phyloP scores from a whole-genome alignment of 2,329 filamentous ascomycete genomes.

The Xylaria sp. region DNA sequence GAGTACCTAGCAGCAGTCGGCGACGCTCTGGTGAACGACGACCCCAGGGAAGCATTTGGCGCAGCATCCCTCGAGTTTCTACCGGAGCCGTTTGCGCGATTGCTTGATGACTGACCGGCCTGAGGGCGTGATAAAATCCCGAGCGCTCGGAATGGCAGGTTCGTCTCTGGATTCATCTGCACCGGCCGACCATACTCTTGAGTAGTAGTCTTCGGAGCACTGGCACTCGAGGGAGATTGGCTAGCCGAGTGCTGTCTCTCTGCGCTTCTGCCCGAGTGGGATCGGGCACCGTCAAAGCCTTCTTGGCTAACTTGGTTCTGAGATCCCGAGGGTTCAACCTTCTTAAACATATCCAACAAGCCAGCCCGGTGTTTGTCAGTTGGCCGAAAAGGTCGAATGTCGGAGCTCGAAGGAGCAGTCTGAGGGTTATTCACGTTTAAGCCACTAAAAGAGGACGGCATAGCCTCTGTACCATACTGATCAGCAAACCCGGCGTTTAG shows the following conservation, averaged over 20 bases:
- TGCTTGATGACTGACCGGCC: slow-evolving; percentile 25
- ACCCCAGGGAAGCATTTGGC: slow-evolving; percentile 15
- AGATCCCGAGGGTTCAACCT: slow-evolving; percentile 36
- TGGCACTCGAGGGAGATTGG: slow-evolving; percentile 29
- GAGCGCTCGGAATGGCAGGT: slow-evolving; percentile 44
- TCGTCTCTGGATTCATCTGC: slow-evolving; percentile 41
- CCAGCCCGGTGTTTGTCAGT: slow-evolving; percentile 50
- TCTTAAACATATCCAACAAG: slow-evolving; percentile 59
- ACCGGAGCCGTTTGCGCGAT: slow-evolving; percentile 19
- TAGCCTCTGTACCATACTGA: slow-evolving; percentile 19
- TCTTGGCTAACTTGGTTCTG: slow-evolving; percentile 27
- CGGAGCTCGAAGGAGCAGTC: slow-evolving; percentile 15
- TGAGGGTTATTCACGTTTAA: slow-evolving; percentile 16
- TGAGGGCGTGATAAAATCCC: slow-evolving; percentile 43
- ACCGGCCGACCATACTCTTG: slow-evolving; percentile 37
- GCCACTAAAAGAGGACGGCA: slow-evolving; percentile 14
- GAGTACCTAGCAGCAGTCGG: slow-evolving; percentile 25
- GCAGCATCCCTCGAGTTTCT: slow-evolving; percentile 18
- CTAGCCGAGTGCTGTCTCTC: slow-evolving; percentile 24
- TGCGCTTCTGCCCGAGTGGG: slow-evolving; percentile 12
- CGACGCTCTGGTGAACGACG: slow-evolving; percentile 22
- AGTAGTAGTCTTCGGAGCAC: slow-evolving; percentile 31
- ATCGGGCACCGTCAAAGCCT: slow-evolving; percentile 7
- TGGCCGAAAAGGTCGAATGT: slow-evolving; percentile 17
- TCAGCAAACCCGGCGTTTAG: slow-evolving; percentile 13